These are phyloP conservation scores for Sporisorium graminicola DNA, from an alignment of 1,284 basidiomycete genomes.

Conservation along the genomic window DNA sequence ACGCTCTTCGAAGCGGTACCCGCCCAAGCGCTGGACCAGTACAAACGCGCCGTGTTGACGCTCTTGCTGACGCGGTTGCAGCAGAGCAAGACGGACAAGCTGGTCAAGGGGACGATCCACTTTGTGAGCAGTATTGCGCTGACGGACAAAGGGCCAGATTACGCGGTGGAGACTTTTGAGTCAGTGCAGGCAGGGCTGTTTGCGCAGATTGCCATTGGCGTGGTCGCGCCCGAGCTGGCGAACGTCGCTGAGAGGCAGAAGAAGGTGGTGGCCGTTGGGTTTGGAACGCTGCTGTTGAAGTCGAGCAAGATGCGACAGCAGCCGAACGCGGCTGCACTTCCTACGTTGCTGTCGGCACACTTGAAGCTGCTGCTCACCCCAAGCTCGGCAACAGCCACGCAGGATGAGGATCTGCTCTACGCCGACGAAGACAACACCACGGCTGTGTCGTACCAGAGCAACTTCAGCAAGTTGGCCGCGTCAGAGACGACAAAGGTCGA, in stretches of 20 bases:
- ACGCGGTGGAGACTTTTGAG: slow-evolving; percentile 82
- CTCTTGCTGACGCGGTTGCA: slow-evolving; percentile 88
- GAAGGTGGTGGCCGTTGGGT: slow-evolving; percentile 85
- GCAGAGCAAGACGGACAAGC: slow-evolving; percentile 88
- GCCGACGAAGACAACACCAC: slow-evolving; percentile 83
- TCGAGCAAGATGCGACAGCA: slow-evolving; percentile 76
- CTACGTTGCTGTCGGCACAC: slow-evolving; percentile 72
- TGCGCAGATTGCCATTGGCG: slow-evolving; percentile 82
- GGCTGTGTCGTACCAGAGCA: slow-evolving; percentile 81
- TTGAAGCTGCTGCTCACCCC: slow-evolving; percentile 76
- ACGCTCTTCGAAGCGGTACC: slow-evolving; percentile 81
- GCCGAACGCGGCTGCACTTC: slow-evolving; percentile 72
- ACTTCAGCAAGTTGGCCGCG: slow-evolving; percentile 90
- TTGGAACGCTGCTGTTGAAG: slow-evolving; percentile 78
- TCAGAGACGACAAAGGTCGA: slow-evolving; percentile 70
- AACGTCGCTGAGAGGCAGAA: slow-evolving; percentile 85
- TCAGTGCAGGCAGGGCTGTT: slow-evolving; percentile 86
- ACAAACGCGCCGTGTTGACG: slow-evolving; percentile 83
- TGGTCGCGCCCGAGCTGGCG: slow-evolving; percentile 84
- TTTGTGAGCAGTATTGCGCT: slow-evolving; percentile 76
- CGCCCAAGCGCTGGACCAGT: slow-evolving; percentile 77
- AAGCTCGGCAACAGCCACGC: slow-evolving; percentile 77
- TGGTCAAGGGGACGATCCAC: slow-evolving; percentile 83
- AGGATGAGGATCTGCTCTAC: slow-evolving; percentile 76
- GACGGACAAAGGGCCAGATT: slow-evolving; percentile 75